These are phyloP conservation scores for Candida tropicalis DNA, from an alignment of 1,139 yeast genomes.

Conservation along the genomic window DNA sequence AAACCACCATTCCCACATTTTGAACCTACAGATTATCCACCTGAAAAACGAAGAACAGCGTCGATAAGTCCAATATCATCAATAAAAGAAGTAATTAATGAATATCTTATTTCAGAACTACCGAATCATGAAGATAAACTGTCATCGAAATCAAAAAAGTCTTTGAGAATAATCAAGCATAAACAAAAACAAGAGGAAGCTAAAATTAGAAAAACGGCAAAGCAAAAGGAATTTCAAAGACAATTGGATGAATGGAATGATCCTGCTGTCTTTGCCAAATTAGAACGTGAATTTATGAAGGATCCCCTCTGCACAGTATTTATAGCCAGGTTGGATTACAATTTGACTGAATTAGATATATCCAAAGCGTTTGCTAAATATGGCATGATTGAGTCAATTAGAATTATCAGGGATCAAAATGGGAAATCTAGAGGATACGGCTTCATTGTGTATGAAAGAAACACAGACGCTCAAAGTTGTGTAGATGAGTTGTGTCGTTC, in stretches of 20 bases:
- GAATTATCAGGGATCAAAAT: constrained; percentile 63
- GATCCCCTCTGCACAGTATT: constrained; percentile 84
- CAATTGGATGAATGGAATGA: constrained; percentile 46
- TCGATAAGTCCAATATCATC: constrained; percentile 54
- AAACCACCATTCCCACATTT: constrained; percentile 64
- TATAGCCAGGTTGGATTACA: constrained; percentile 69
- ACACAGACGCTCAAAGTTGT: constrained; percentile 59
- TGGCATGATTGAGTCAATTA: constrained; percentile 70
- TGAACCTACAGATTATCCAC: constrained; percentile 57
- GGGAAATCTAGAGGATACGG: constrained; percentile 81
- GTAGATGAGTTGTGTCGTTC: constrained; percentile 60
- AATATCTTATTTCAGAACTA: constrained; percentile 28
- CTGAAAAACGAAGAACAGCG: constrained; percentile 52
- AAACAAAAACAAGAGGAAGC: constrained; percentile 18
- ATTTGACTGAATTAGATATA: constrained; percentile 68
- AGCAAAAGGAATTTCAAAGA: constrained; percentile 32
- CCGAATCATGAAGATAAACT: constrained; percentile 15
- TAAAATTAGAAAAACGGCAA: constrained; percentile 25
- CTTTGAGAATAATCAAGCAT: constrained; percentile 9
- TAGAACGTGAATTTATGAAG: constrained; percentile 59
- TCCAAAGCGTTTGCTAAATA: constrained; percentile 61
- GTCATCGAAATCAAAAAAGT: constrained; percentile 11
- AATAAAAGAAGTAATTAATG: constrained; percentile 34
- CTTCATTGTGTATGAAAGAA: constrained; percentile 71
- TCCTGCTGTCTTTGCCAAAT: constrained; percentile 51